Evolutionary conservation across 306 rosid species (phyloP), one percentile per base, ranked within the genome.

Genomic region (Citrullus colocynthis): DNA sequence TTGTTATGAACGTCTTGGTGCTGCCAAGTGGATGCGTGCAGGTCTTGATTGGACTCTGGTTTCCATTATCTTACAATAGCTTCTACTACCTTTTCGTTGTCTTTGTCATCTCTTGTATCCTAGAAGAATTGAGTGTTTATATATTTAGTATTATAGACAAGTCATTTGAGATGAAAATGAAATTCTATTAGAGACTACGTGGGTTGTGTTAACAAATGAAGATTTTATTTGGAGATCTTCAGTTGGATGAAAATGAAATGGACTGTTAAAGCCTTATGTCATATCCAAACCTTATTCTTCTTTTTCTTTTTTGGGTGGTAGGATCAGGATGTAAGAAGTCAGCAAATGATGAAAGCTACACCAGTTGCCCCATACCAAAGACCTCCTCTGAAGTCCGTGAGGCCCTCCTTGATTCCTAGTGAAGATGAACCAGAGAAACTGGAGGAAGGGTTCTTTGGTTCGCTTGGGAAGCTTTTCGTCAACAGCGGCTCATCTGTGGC

Each of bases 391-490:
- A 91, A 86, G 76, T 91, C 98, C 54, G 85, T 86, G 54, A 84
- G 98, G 89, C 93, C 93, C 17, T 93, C 96, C 2, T 82, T 92
- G 84, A 91, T 92, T 84, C 98, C 98, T 54, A 59, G 51, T 18
- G 97, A 90, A 83, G 92, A 90, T 79, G 98, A 95, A 81, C 84
- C 73, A 18, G 93, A 92, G 70, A 86, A 82, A 82, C 83, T 82
- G 67, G 99, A 95, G 65, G 97, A 88, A 66, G 92, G 99, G 34
- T 88, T 96, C 83, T 88, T 96, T 79, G 89, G 96, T 76, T 96
- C 98, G 5, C 80, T 96, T 6, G 98, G 99, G 80, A 92, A 78
- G 85, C 91, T 96, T 72, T 59, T 90, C 77, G 69, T 94, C 21
- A 89, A 88, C 87, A 89, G 94, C 1, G 83, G 98, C 24, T 83